phyloP scores from a whole-genome alignment of 768 basidiomycete genomes.

The Suillus discolor region DNA sequence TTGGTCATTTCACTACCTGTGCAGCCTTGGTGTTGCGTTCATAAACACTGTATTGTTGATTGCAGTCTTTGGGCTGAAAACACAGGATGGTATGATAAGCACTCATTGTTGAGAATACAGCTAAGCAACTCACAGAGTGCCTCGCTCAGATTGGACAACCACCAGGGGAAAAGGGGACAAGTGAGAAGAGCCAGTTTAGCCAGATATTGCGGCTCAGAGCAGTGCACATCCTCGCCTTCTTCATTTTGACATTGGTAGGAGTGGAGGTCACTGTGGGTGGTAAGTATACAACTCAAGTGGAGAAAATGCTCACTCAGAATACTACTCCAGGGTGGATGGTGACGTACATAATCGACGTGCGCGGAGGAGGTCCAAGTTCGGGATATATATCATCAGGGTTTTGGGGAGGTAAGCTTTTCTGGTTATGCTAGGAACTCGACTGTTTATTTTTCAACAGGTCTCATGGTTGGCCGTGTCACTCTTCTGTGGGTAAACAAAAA shows the following conservation, averaged over 20 bases:
- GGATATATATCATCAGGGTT: conserved; percentile 51
- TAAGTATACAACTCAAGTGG: conserved; percentile 15
- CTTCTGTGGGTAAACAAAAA: conserved; percentile 31
- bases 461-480: conserved; percentile 32
- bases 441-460: conserved; percentile 16
- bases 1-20: conserved; percentile 46
- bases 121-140: conserved; percentile 34
- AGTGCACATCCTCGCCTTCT: conserved; percentile 50
- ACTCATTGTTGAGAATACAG: conserved; percentile 1
- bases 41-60: conserved; percentile 53
- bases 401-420: conserved; percentile 24
- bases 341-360: conserved; percentile 51
- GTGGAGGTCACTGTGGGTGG: conserved; percentile 56
- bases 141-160: conserved; percentile 38
- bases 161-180: conserved; percentile 22
- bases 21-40: conserved; percentile 66
- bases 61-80: conserved; percentile 62
- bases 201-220: conserved; percentile 46
- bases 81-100: conserved; percentile 57
- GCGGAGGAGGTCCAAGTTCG: conserved; percentile 44
- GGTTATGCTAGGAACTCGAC: not conserved
- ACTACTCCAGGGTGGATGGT: conserved; percentile 62
- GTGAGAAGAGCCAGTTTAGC: conserved; percentile 42
- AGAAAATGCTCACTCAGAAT: not conserved
- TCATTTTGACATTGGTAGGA: conserved; percentile 50